Conservation (phyloP, 2,329 filamentous ascomycete species). For the Fusarium ramigenum region DNA sequence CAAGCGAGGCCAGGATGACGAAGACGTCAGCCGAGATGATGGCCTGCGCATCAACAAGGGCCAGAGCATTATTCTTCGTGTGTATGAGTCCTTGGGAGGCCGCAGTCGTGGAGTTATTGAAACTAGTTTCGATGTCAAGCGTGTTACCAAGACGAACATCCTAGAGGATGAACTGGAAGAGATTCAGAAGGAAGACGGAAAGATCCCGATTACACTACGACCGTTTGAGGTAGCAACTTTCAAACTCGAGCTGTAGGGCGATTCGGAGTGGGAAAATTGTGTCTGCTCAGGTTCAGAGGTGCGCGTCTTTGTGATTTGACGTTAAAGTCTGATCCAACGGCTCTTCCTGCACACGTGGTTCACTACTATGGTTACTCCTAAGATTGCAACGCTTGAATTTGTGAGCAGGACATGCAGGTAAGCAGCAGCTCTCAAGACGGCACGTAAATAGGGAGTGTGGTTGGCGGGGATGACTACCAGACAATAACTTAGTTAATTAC, state of each 20-base stretch:
- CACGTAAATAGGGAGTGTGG: background rate
- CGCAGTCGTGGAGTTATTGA: conserved; percentile 76
- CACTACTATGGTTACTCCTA: background rate
- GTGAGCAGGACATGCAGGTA: background rate
- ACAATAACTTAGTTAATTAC: conserved; percentile 29
- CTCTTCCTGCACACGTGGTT: background rate
- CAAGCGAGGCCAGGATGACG: conserved; percentile 92
- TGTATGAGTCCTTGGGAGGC: conserved; percentile 91
- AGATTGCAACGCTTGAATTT: background rate
- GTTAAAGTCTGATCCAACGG: background rate
- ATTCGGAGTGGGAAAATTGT: conserved; percentile 39
- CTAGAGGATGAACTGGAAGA: conserved; percentile 87
- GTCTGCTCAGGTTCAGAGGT: conserved; percentile 36
- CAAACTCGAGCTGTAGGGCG: conserved; percentile 64
- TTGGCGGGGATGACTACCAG: conserved; percentile 10
- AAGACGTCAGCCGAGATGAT: conserved; percentile 71
- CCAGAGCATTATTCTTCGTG: conserved; percentile 80
- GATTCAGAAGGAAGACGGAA: conserved; percentile 59
- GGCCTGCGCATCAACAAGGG: conserved; percentile 73
- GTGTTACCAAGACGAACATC: conserved; percentile 84
- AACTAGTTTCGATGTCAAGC: conserved; percentile 75
- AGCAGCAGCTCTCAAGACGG: background rate
- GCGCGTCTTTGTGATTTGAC: conserved; percentile 25
- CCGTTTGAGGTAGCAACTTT: conserved; percentile 90
- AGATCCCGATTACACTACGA: conserved; percentile 72